A percentile compares a stretch with the other conserved stretches of the same genome.
Evolutionary conservation across 1,284 basidiomycete species (phyloP).

Genomic region (Porodaedalea pini): DNA sequence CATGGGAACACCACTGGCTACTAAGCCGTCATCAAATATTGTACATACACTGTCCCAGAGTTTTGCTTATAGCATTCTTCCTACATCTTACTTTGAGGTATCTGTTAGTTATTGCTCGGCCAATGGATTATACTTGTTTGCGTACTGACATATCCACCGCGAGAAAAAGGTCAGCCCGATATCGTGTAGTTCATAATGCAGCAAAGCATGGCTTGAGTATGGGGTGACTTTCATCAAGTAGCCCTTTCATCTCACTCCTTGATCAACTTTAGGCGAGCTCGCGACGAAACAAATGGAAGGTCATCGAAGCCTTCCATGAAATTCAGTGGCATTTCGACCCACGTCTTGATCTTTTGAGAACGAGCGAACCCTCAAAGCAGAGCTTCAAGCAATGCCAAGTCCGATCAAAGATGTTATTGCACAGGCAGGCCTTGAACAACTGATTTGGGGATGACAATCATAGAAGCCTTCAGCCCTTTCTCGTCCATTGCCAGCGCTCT

Average conservation of each 20-base stretch:
- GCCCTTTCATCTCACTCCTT: too few species aligned
- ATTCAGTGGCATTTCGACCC: too few species aligned
- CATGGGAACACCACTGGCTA: not conserved
- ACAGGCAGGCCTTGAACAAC: not conserved
- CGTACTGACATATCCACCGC: not conserved
- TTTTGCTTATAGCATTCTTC: not conserved
- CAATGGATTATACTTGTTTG: not conserved
- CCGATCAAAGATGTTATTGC: not conserved
- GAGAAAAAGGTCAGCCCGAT: not conserved
- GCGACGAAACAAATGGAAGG: too few species aligned
- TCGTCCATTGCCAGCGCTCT: not conserved
- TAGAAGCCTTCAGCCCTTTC: not conserved
- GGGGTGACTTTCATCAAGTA: not conserved
- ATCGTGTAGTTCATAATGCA: not conserved
- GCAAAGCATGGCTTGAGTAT: not conserved
- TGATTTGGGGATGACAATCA: not conserved
- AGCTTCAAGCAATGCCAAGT: not conserved
- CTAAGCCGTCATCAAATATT: not conserved
- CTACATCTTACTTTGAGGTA: not conserved
- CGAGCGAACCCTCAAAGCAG: not conserved
- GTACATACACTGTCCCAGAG: not conserved
- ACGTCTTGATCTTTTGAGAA: not conserved
- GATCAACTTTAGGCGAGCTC: too few species aligned
- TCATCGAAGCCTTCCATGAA: too few species aligned
- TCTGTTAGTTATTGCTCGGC: not conserved